Percentiles rank a stretch among this genome's conserved stretches.
These are phyloP conservation scores for Eimeria zaria DNA, from an alignment of 169 alveolate genomes.

Conservation along the genomic window DNA sequence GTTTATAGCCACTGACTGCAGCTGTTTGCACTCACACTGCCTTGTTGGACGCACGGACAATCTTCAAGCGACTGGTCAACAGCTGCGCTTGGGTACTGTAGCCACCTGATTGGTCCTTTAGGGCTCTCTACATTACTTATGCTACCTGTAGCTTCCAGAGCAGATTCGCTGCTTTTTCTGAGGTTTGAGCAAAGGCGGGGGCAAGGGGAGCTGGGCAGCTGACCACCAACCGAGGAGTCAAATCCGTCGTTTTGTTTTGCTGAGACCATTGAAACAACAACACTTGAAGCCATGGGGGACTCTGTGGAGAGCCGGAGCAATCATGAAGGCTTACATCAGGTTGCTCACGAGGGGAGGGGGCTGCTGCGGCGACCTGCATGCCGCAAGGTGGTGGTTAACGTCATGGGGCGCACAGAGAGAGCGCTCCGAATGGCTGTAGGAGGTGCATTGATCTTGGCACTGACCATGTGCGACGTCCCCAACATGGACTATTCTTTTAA, in stretches of 20 bases:
- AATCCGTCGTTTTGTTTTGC: not conserved
- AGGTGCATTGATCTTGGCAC: slow-evolving; percentile 70
- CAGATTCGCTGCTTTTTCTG: not conserved
- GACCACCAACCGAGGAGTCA: not conserved
- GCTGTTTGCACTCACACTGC: not conserved
- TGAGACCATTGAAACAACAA: not conserved
- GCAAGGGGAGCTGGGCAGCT: not conserved
- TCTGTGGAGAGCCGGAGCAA: not conserved
- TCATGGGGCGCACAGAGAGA: slow-evolving; percentile 66
- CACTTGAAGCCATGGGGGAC: slow-evolving; percentile 14
- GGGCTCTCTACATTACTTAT: not conserved
- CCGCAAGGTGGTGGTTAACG: slow-evolving; percentile 18
- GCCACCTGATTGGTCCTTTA: not conserved
- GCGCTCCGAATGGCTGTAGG: slow-evolving; percentile 79
- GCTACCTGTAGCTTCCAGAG: not conserved
- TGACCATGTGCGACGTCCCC: slow-evolving; percentile 77
- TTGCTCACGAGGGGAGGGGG: not conserved
- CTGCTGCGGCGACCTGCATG: not conserved
- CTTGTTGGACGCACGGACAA: not conserved
- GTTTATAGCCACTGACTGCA: not conserved
- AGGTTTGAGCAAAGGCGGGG: not conserved
- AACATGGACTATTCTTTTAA: slow-evolving; percentile 70
- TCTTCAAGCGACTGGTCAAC: not conserved
- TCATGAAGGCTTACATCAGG: not conserved
- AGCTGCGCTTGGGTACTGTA: not conserved